Conservation (phyloP, 331 rosid species). For the Prunus yedoensis region DNA sequence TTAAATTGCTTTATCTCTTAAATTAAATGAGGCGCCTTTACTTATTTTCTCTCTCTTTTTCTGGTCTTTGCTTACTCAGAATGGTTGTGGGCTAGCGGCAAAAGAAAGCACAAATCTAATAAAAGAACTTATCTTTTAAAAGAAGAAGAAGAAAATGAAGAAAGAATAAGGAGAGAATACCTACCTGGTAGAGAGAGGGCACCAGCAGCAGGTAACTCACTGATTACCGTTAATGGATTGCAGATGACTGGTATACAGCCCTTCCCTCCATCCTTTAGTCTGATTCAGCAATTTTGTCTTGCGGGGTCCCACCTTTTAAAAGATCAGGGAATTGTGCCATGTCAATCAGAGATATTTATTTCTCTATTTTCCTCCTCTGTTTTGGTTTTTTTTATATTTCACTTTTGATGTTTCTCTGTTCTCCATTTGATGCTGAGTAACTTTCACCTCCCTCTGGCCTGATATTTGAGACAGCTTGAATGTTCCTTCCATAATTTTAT, state of each 20-base stretch:
- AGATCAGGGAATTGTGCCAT: background rate
- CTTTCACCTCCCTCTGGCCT: no score
- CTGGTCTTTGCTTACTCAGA: background rate
- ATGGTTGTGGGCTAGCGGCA: background rate
- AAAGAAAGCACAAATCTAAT: background rate
- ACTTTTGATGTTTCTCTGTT: no score
- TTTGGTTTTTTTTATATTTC: no score
- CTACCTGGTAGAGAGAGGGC: slow-evolving; percentile 8
- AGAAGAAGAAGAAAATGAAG: background rate
- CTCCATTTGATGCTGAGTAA: no score
- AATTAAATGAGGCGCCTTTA: background rate
- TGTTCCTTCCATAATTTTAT: no score
- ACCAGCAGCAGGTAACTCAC: background rate
- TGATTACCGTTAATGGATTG: slow-evolving; percentile 13
- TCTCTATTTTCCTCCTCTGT: no score
- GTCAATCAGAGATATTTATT: no score
- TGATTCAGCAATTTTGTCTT: background rate
- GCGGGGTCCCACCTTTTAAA: background rate
- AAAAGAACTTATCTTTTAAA: background rate
- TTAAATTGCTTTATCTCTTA: background rate
- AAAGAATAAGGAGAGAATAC: background rate
- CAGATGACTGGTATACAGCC: slow-evolving; percentile 15
- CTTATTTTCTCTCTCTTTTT: no score
- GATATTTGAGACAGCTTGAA: no score
- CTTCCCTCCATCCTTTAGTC: background rate